A percentile compares a stretch with the other conserved stretches of the same genome.
Evolutionary conservation across 1,139 yeast species (phyloP).

Genomic region (Candida gigantensis): DNA sequence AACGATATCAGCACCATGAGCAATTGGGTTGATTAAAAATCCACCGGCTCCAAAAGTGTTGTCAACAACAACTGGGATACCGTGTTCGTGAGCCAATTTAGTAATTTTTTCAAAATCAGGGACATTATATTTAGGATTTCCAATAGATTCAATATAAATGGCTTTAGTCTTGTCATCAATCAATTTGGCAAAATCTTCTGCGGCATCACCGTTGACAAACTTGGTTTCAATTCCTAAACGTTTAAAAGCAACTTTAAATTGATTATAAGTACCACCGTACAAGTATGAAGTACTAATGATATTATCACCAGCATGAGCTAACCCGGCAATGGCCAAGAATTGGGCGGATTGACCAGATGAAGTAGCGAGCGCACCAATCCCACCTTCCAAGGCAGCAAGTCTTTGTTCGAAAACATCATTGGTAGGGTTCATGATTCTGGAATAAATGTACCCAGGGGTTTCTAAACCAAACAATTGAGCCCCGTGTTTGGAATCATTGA

Average conservation of each 20-base stretch:
- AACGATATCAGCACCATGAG: slow-evolving; percentile 84
- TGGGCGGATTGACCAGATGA: slow-evolving; percentile 97
- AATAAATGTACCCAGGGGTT: slow-evolving; percentile 81
- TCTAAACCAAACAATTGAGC: slow-evolving; percentile 86
- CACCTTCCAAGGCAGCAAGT: slow-evolving; percentile 90
- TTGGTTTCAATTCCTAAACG: slow-evolving; percentile 82
- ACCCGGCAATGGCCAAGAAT: slow-evolving; percentile 76
- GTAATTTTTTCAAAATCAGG: slow-evolving; percentile 85
- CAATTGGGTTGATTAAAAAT: slow-evolving; percentile 78
- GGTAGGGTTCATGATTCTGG: slow-evolving; percentile 92
- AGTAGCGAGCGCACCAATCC: slow-evolving; percentile 87
- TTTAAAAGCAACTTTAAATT: slow-evolving; percentile 88
- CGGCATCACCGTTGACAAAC: slow-evolving; percentile 76
- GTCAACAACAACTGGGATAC: slow-evolving; percentile 91
- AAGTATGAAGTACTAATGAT: slow-evolving; percentile 83
- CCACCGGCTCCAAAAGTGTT: slow-evolving; percentile 99
- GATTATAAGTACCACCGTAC: slow-evolving; percentile 96
- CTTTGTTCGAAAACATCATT: slow-evolving; percentile 87
- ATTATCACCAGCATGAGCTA: slow-evolving; percentile 89
- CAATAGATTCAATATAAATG: slow-evolving; percentile 84
- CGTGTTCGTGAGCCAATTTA: slow-evolving; percentile 80
- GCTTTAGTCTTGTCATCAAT: slow-evolving; percentile 89
- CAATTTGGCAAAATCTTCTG: slow-evolving; percentile 67
- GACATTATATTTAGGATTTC: slow-evolving; percentile 90
- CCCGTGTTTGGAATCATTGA: slow-evolving; percentile 86